Base-by-base conservation (phyloP, 2,329 filamentous ascomycete species). In the Cladosporium austrohemisphaericum region DNA sequence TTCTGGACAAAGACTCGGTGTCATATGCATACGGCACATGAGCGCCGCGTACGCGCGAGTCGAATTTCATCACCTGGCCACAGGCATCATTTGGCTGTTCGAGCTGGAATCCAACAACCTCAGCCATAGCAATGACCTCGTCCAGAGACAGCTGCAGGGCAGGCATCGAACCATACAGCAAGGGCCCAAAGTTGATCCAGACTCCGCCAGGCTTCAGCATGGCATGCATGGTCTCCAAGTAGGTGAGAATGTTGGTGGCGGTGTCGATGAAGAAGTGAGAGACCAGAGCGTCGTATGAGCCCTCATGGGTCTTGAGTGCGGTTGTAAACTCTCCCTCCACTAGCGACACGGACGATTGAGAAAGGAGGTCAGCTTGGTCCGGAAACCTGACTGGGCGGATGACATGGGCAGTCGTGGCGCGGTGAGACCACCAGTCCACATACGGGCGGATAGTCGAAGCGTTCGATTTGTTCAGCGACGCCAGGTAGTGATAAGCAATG, bases 211-310 rank as follows among this genome's bases (percentile, higher is more conserved):
- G 76, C 56, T 79, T 82, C 41, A 97, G 76, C 59, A 89, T 91
- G 62, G 86, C 79, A 26, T 72, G 73, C 41, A 96, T 87, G 1
- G 88, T 83, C 63, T 94, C 83, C 19, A 97, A 79, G 64, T 96
- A 97, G 1, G 85, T 80, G 44, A 96, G 84, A 31, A 95, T 67
- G 64, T 96, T 96, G 1, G 90, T 89, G 1, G 91, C 91, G 1
- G 92, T 97, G 66, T 97, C 92, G 50, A 96, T 84, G 72, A 97
- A 97, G 71, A 95, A 97, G 2, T 94, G 85, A 3, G 85, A 86
- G 0, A 87, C 83, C 2, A 96, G 86, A 1, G 84, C 88, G 60
- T 95, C 85, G 66, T 88, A 95, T 0, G 68, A 62, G 0, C 76
- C 76, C 31, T 22, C 16, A 25, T 47, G 44, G 13, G 35, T 4